Evolutionary conservation across 192 early-diverging fungal genomes (phyloP).

Genomic region (Cladochytrium replicatum): DNA sequence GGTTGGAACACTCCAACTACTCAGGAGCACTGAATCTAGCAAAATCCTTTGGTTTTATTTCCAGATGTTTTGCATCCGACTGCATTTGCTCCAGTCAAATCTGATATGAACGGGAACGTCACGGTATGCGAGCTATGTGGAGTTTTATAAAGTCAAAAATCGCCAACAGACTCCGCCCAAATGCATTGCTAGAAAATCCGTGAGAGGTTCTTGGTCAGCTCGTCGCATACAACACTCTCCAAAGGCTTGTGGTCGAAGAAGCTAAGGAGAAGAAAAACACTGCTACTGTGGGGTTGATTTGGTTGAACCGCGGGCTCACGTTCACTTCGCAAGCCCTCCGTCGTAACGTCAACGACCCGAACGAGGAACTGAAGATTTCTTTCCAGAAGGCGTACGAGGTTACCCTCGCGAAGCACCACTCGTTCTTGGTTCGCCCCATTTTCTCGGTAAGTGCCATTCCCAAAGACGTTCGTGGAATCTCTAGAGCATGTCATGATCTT

Average conservation of each 20-base stretch:
- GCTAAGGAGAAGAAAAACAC: slow-evolving; percentile 66
- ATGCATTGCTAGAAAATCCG: slow-evolving; percentile 63
- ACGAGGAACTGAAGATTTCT: slow-evolving; percentile 32
- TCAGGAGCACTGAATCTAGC: neutral
- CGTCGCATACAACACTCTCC: slow-evolving; percentile 64
- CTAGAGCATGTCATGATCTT: neutral
- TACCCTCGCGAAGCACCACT: slow-evolving; percentile 33
- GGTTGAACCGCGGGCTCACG: slow-evolving; percentile 67
- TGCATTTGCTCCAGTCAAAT: slow-evolving; percentile 79
- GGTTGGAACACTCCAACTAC: neutral
- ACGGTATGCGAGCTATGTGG: too few relatives aligned
- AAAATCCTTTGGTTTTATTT: neutral
- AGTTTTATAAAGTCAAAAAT: too few relatives aligned
- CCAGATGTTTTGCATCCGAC: slow-evolving; percentile 6
- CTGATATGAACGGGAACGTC: slow-evolving; percentile 89
- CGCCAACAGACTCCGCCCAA: too few relatives aligned
- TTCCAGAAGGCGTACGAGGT: slow-evolving; percentile 35
- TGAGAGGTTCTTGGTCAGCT: slow-evolving; percentile 56
- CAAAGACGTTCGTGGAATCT: too few relatives aligned
- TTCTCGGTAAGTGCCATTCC: slow-evolving; percentile 37
- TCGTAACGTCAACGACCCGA: slow-evolving; percentile 26
- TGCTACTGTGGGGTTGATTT: slow-evolving; percentile 85
- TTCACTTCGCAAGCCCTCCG: slow-evolving; percentile 33
- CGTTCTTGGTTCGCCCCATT: slow-evolving; percentile 38
- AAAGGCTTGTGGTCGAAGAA: slow-evolving; percentile 71